A percentile compares a stretch with the other conserved stretches of the same genome.
phyloP scores from a whole-genome alignment of 257 asterid genomes.

The Lantana camara region DNA sequence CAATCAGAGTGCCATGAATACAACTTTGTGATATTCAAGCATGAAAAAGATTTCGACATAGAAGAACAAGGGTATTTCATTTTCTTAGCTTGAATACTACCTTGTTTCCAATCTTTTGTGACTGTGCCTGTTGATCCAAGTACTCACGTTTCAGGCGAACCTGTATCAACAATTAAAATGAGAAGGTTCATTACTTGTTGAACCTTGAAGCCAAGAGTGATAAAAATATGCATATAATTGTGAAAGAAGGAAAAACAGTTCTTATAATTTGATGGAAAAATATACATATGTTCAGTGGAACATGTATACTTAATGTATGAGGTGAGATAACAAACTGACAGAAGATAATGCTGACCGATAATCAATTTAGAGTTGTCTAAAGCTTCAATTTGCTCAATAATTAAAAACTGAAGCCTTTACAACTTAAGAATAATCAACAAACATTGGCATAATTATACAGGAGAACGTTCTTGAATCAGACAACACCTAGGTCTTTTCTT shows the following conservation, averaged over 20 bases:
- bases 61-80: constrained; percentile 18
- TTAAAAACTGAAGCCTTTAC: constrained; percentile 8
- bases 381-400: constrained; percentile 6
- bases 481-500: not conserved
- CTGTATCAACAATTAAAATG: constrained; percentile 47
- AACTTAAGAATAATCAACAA: constrained; percentile 8
- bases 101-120: constrained; percentile 51
- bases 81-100: constrained; percentile 42
- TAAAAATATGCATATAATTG: constrained; percentile 10
- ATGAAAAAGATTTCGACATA: constrained; percentile 11
- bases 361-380: constrained; percentile 6
- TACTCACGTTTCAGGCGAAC: constrained; percentile 98
- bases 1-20: constrained; percentile 23
- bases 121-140: constrained; percentile 74
- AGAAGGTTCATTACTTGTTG: constrained; percentile 20
- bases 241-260: not conserved
- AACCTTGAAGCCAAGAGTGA: constrained; percentile 4
- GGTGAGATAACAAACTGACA: constrained; percentile 1
- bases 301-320: constrained; percentile 12
- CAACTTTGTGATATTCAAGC: constrained; percentile 22
- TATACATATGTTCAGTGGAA: constrained; percentile 8
- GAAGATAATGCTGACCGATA: constrained; percentile 11
- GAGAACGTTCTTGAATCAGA: constrained; percentile 1
- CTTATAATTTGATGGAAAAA: constrained; percentile 13
- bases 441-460: not conserved